Base-by-base conservation (phyloP, 257 asterid genomes). In the Rhazya stricta region DNA sequence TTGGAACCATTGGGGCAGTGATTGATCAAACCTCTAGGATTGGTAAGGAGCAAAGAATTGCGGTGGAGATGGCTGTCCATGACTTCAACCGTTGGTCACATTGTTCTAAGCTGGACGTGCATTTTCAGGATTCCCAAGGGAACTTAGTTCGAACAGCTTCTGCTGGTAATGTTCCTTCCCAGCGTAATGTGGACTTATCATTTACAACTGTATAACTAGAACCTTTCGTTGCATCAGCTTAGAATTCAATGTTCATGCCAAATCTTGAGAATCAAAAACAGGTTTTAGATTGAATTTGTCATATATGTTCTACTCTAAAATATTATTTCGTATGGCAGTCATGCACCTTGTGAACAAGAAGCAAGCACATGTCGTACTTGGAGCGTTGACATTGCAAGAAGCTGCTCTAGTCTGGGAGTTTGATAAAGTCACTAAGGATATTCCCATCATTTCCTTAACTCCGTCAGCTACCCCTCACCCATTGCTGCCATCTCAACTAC, bases 21-120 rank as follows among this genome's bases (percentile, higher is more conserved):
- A 63, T 86, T 37, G 92, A 89, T 71, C 73, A 63, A 68, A 79
- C 69, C 0, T 75, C 84, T 34, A 72, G 89, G 18, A 75, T 82
- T 12, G 91, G 96, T 10, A 89, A 76, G 70, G 91, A 89, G 87
- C 89, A 88, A 69, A 88, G 73, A 74, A 54, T 83, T 41, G 96
- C 86, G 58, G 72, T 86, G 81, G 85, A 86, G 45, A 36, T 88
- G 79, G 93, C 91, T n/a, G 82, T 79, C 36, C 29, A 70, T 27
- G 88, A 90, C 76, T 81, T 79, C 37, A 62, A 54, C 67, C 54
- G 23, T 54, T 23, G 48, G 36, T 61, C 77, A 19, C 65, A 74
- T 56, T 84, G 88, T 78, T 67, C 82, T 9, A 74, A 82, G 34
- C 29, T 88, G 58, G 48, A 46, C 57, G 54, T 89, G 73, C 83